Percentiles rank a stretch among this genome's conserved stretches.
phyloP scores from a whole-genome alignment of 2,329 filamentous ascomycete genomes.

The Periconia macrospinosa region DNA sequence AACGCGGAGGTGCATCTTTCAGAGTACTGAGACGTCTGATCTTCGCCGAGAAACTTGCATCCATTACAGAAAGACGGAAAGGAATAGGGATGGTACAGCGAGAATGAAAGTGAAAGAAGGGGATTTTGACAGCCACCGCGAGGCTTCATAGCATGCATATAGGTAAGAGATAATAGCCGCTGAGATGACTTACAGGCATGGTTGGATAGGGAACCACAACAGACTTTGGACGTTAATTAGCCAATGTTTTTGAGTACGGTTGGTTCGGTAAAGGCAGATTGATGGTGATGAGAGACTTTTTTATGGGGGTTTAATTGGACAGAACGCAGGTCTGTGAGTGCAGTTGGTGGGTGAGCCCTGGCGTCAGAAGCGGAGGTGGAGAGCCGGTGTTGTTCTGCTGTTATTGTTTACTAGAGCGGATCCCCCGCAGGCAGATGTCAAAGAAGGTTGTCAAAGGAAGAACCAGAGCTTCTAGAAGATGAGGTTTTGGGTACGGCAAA shows the following conservation, averaged over 20 bases:
- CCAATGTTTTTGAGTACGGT: not conserved
- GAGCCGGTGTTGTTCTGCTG: conserved; percentile 22
- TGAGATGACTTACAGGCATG: conserved; percentile 33
- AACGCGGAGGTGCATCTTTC: conserved; percentile 15
- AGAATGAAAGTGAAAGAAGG: conserved; percentile 1
- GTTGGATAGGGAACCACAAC: conserved; percentile 8
- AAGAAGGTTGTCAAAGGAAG: not conserved
- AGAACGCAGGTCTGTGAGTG: conserved; percentile 5
- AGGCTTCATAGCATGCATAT: not conserved
- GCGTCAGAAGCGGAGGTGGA: conserved; percentile 20
- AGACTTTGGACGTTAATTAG: conserved; percentile 10
- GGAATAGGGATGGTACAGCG: not conserved
- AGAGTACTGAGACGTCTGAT: conserved; percentile 13
- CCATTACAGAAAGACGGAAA: conserved; percentile 11
- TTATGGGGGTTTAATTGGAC: conserved; percentile 8
- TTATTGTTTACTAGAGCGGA: conserved; percentile 13
- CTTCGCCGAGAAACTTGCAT: conserved; percentile 7
- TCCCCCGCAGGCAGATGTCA: conserved; percentile 4
- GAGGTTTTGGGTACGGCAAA: not conserved
- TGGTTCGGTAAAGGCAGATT: not conserved
- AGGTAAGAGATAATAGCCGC: conserved; percentile 4
- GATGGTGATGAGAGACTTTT: not conserved
- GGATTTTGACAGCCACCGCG: not conserved
- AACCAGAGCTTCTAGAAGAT: not conserved
- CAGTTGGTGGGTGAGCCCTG: conserved; percentile 7